Percentiles rank a stretch among this genome's conserved stretches.
Evolutionary conservation across 1,284 basidiomycete species (phyloP).

Genomic region (Ustilago xerochloae): DNA sequence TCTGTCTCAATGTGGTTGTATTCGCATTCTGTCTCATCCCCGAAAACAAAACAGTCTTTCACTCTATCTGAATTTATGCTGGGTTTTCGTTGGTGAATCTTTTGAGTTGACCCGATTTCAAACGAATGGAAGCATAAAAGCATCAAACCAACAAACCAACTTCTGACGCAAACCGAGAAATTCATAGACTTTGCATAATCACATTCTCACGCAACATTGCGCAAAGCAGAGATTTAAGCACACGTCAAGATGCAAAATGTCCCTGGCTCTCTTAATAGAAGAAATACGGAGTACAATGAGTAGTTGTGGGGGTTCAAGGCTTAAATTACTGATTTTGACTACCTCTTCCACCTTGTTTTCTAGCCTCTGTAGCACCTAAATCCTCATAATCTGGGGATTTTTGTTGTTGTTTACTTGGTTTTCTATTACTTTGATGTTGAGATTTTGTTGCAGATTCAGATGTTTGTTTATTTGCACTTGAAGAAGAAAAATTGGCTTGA

Average conservation of each 20-base stretch:
- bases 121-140: too few species aligned
- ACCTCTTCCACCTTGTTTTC: slow-evolving; percentile 26
- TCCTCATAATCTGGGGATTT: not conserved
- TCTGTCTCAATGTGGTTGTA: slow-evolving; percentile 32
- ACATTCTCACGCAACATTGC: too few species aligned
- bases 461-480: slow-evolving; percentile 11
- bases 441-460: slow-evolving; percentile 16
- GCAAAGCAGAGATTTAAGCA: too few species aligned
- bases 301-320: too few species aligned
- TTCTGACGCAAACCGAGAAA: too few species aligned
- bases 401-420: slow-evolving; percentile 23
- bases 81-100: not conserved
- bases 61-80: not conserved
- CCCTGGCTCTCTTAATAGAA: too few species aligned
- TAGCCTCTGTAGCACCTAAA: slow-evolving; percentile 25
- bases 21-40: slow-evolving; percentile 23
- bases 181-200: too few species aligned
- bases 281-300: too few species aligned
- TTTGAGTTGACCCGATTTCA: too few species aligned
- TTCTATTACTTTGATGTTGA: slow-evolving; percentile 1
- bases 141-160: too few species aligned
- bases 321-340: not conserved
- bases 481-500: slow-evolving; percentile 12
- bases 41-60: slow-evolving; percentile 15
- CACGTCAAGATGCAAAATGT: too few species aligned